Conservation (phyloP, 164 flowering plant genomes). For the Dillenia turbinata region DNA sequence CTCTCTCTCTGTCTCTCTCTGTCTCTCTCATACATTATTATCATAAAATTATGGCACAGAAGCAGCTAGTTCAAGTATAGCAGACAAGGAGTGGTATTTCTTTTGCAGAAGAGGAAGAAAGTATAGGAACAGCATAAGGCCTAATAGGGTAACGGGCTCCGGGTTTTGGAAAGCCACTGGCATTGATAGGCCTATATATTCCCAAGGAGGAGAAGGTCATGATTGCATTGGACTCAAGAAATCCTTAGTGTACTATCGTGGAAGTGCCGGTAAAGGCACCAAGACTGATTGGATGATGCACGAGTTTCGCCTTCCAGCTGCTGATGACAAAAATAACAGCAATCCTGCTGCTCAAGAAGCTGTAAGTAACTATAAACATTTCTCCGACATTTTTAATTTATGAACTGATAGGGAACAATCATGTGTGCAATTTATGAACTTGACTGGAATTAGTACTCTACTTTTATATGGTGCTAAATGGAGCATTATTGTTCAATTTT, state of each 20-base stretch:
- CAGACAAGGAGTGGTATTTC: slow-evolving; percentile 78
- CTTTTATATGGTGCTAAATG: no score
- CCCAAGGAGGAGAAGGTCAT: slow-evolving; percentile 23
- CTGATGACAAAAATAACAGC: slow-evolving; percentile 8
- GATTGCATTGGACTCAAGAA: slow-evolving; percentile 82
- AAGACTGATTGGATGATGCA: slow-evolving; percentile 99
- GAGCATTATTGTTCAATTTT: no score
- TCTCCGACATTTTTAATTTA: not conserved
- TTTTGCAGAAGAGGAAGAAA: slow-evolving; percentile 88
- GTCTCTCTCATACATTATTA: no score
- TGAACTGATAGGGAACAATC: no score
- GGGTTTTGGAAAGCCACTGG: slow-evolving; percentile 99
- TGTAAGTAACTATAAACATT: slow-evolving; percentile 21
- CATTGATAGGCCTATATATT: slow-evolving; percentile 69
- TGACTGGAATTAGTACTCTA: no score
- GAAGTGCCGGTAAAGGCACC: slow-evolving; percentile 91
- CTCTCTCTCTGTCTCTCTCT: no score
- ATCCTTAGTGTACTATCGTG: slow-evolving; percentile 83
- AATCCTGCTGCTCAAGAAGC: slow-evolving; percentile 40
- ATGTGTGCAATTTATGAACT: no score
- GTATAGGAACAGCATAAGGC: slow-evolving; percentile 85
- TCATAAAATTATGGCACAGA: not conserved
- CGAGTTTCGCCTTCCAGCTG: slow-evolving; percentile 85
- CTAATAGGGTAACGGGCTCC: slow-evolving; percentile 88
- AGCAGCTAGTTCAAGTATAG: slow-evolving; percentile 34